Base-by-base conservation (phyloP, 257 asterid genomes). In the Nicotiana noctiflora region DNA sequence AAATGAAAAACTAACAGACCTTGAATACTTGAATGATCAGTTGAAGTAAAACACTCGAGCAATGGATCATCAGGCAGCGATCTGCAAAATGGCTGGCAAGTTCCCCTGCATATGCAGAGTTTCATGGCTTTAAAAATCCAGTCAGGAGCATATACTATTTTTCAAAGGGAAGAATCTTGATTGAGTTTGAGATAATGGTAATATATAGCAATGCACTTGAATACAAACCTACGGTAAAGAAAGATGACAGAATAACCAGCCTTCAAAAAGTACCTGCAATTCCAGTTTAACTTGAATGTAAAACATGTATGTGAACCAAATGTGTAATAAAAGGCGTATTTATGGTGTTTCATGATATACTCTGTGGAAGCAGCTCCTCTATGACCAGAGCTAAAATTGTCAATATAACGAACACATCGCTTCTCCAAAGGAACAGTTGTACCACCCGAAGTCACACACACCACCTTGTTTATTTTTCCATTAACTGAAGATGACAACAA, bases 281-380 rank as follows among this genome's bases (percentile, higher is more conserved):
- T 83, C 74, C 84, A 83, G 60, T 23, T 29, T 6, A 64, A 49
- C 64, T 67, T 64, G 49, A 49, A 18, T 64, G 10, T 44, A 21
- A 19, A 64, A 55, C 14, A 9, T 78, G 29, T 66, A 40, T 1
- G 63, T 8, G 85, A 44, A 62, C 78, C 57, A 81, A 40, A 70
- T 21, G 46, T 0, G 6, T 63, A 68, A 10, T 10, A 59, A 8
- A 63, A 53, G 8, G 23, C 51, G 14, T 52, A 23, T 59, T 11
- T 14, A 57, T n/a, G 72, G 83, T 51, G 40, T 23, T 75, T n/a
- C 51, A 75, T 65, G 85, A 67, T 80, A 86, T 91, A 95, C 99
- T 95, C 98, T 1, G 98, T 93, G 65, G 99, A 93, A 79, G 99
- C 93, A 82, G 98, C 96, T 89, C 97, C 99, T 88, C 98, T 86